Conservation (phyloP, 805 yeast genomes). For the Clavispora santaluciae region DNA sequence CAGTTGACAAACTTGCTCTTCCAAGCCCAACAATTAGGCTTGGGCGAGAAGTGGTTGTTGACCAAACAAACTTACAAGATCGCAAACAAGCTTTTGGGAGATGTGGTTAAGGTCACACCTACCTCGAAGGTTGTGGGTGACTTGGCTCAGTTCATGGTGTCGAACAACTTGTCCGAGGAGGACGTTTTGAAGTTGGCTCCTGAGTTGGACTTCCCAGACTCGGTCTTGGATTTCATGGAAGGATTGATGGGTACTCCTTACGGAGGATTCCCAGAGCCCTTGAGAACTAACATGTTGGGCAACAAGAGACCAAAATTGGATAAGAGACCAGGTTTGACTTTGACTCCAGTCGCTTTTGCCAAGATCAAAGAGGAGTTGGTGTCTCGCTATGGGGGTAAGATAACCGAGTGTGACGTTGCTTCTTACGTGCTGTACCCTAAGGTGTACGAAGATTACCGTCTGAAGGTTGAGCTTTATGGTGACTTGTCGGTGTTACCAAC, state of each 20-base stretch:
- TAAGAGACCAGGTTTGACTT: conserved; percentile 85
- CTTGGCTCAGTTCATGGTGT: conserved; percentile 98
- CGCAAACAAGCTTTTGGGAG: conserved; percentile 90
- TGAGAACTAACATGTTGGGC: conserved; percentile 83
- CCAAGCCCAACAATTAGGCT: conserved; percentile 99
- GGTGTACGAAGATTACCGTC: conserved; percentile 85
- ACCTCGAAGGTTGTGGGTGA: conserved; percentile 99
- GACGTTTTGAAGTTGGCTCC: conserved; percentile 86
- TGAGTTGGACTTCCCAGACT: conserved; percentile 96
- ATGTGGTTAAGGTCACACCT: conserved; percentile 97
- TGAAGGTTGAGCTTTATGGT: conserved; percentile 72
- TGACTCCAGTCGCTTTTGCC: conserved; percentile 78
- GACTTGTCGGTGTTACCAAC: conserved; percentile 95
- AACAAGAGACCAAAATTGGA: conserved; percentile 90
- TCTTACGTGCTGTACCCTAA: conserved; percentile 97
- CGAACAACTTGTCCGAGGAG: conserved; percentile 79
- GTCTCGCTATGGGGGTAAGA: conserved; percentile 65
- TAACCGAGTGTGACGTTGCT: conserved; percentile 87
- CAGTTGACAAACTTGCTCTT: conserved; percentile 95
- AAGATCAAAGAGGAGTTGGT: conserved; percentile 68
- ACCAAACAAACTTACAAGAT: conserved; percentile 91
- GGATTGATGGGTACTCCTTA: conserved; percentile 99
- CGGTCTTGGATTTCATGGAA: conserved; percentile 96
- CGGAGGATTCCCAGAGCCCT: conserved; percentile 99
- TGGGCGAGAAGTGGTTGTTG: conserved; percentile 94